These are phyloP conservation scores for Pseudogymnoascus sp. DNA, from an alignment of 2,329 filamentous ascomycete species.

Conservation along the genomic window DNA sequence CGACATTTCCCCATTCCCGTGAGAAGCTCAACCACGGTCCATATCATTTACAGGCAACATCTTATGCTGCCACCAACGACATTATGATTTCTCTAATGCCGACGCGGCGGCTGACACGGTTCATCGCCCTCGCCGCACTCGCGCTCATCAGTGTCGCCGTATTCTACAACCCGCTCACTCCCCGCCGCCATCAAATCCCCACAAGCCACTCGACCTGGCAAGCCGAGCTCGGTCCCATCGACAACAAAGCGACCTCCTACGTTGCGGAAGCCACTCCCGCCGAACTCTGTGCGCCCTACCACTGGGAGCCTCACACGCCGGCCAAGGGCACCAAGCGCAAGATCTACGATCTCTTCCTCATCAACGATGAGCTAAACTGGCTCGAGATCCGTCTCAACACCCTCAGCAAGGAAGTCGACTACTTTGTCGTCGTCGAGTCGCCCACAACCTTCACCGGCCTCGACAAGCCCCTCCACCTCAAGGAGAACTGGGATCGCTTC, in stretches of 20 bases:
- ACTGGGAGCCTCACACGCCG: neutral
- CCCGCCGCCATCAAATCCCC: neutral
- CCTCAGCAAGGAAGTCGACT: constrained; percentile 29
- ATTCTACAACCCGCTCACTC: neutral
- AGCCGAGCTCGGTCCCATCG: neutral
- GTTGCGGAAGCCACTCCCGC: neutral
- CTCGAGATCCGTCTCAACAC: constrained; percentile 49
- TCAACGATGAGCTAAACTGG: constrained; percentile 57
- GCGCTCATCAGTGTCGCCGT: neutral
- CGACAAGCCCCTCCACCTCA: constrained; percentile 32
- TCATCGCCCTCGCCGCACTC: neutral
- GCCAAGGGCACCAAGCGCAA: constrained; percentile 29
- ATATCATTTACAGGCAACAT: neutral
- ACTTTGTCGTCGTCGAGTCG: constrained; percentile 38
- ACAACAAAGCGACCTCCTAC: neutral
- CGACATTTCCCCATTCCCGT: neutral
- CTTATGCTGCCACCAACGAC: neutral
- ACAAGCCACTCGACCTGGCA: neutral
- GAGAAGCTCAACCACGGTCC: neutral
- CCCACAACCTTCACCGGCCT: constrained; percentile 32
- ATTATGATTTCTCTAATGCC: neutral
- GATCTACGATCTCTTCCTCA: constrained; percentile 53
- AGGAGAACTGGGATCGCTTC: constrained; percentile 32
- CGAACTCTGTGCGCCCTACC: neutral
- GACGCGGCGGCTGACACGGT: neutral